Evolutionary conservation across 2,329 filamentous ascomycete genomes (phyloP).

Genomic region (Xylaria digitata): DNA sequence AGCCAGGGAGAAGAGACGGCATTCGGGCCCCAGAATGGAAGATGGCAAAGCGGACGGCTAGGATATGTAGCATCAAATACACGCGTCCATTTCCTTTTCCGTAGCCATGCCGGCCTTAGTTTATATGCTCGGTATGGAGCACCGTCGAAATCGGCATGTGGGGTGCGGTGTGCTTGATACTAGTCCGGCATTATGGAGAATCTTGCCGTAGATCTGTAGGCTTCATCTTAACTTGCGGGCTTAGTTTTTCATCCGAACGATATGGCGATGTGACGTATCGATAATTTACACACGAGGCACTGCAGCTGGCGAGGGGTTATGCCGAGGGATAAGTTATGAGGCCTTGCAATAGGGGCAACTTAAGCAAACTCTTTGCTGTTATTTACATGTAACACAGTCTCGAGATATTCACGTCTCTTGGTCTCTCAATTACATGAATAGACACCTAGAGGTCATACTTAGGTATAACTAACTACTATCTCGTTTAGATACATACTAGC

Average conservation of each 20-base stretch:
- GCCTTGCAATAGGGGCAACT: not conserved
- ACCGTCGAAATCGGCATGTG: not conserved
- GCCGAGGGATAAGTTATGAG: too few relatives aligned
- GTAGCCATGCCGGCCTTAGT: slow-evolving; percentile 5
- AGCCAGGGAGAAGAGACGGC: slow-evolving; percentile 6
- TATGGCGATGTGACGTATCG: not conserved
- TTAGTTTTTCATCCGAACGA: slow-evolving; percentile 13
- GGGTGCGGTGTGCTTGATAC: not conserved
- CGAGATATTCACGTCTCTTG: not conserved
- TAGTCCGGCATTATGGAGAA: not conserved
- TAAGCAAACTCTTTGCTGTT: not conserved
- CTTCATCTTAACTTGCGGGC: slow-evolving; percentile 13
- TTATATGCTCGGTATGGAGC: slow-evolving; percentile 15
- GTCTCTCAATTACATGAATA: not conserved
- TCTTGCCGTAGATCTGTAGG: not conserved
- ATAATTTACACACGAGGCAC: not conserved
- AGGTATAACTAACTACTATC: not conserved
- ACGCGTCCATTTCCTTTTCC: slow-evolving; percentile 22
- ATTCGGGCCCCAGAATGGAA: slow-evolving; percentile 25
- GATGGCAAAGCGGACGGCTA: not conserved
- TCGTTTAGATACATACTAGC: not conserved
- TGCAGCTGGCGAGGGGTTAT: not conserved
- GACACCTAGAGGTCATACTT: not conserved
- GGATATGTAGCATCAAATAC: slow-evolving; percentile 8
- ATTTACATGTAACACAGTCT: not conserved